Conservation (phyloP, 2,329 filamentous ascomycete species). For the Sporothrix brunneoviolacea region DNA sequence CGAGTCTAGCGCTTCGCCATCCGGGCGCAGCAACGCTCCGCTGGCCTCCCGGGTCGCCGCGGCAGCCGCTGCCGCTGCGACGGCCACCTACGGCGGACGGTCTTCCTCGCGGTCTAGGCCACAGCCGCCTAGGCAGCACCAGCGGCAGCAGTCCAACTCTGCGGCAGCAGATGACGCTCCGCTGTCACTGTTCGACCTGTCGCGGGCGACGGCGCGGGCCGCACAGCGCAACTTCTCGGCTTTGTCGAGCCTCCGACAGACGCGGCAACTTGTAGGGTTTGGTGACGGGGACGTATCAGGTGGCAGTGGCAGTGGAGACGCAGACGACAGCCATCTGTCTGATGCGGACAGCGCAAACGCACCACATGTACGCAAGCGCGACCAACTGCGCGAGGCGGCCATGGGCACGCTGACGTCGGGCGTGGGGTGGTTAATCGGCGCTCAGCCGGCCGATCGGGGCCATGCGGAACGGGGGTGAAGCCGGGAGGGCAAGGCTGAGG, state of each 20-base stretch:
- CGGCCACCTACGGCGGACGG: slow-evolving; percentile 13
- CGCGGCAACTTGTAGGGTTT: slow-evolving; percentile 24
- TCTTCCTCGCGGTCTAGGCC: slow-evolving; percentile 21
- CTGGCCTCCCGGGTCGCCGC: slow-evolving; percentile 12
- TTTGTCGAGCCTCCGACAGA: slow-evolving; percentile 44
- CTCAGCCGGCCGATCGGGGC: slow-evolving; percentile 33
- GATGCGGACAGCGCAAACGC: slow-evolving; percentile 9
- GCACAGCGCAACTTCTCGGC: slow-evolving; percentile 53
- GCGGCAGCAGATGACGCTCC: slow-evolving; percentile 43
- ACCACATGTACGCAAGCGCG: slow-evolving; percentile 56
- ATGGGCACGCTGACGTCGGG: slow-evolving; percentile 61
- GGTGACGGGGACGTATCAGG: slow-evolving; percentile 25
- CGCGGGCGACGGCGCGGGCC: slow-evolving; percentile 51
- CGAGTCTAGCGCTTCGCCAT: not conserved
- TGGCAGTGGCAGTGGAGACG: slow-evolving; percentile 16
- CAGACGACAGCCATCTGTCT: not conserved
- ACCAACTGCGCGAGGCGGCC: slow-evolving; percentile 61
- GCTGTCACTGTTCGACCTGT: slow-evolving; percentile 60
- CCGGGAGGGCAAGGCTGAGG: no score
- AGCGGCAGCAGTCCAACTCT: slow-evolving; percentile 20
- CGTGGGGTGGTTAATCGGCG: slow-evolving; percentile 61
- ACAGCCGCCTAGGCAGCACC: slow-evolving; percentile 3
- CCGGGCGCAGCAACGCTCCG: slow-evolving; percentile 7
- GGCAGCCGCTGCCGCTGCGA: slow-evolving; percentile 24
- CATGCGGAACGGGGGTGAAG: not conserved